phyloP scores from a whole-genome alignment of 2,329 filamentous ascomycete genomes.

The Fusarium sp. region DNA sequence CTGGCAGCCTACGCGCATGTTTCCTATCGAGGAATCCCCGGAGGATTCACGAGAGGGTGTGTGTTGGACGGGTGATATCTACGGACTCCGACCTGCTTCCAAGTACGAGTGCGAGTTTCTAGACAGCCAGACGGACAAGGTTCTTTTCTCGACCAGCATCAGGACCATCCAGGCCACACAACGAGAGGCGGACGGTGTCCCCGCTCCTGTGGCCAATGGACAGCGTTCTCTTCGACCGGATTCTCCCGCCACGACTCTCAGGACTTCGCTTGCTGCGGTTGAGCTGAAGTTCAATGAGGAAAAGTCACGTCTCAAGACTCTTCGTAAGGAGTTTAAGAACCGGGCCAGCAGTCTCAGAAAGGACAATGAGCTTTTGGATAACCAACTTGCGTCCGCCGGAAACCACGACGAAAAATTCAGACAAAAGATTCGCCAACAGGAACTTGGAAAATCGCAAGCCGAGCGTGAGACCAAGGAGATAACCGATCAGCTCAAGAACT shows the following conservation, averaged over 20 bases:
- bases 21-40: conserved; percentile 53
- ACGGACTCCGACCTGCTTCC: conserved; percentile 72
- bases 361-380: conserved; percentile 74
- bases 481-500: conserved; percentile 65
- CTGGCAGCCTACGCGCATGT: conserved; percentile 80
- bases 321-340: conserved; percentile 77
- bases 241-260: conserved; percentile 78
- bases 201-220: conserved; percentile 49
- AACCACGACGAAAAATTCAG: conserved; percentile 78
- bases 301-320: conserved; percentile 71
- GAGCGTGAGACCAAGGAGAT: conserved; percentile 64
- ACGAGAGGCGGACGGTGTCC: conserved; percentile 45
- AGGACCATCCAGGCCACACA: conserved; percentile 64
- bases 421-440: conserved; percentile 77
- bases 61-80: conserved; percentile 75
- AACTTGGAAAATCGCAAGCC: conserved; percentile 73
- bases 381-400: conserved; percentile 71
- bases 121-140: conserved; percentile 67
- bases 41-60: conserved; percentile 52
- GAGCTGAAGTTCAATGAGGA: conserved; percentile 75
- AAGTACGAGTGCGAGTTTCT: conserved; percentile 83
- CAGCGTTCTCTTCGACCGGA: conserved; percentile 73
- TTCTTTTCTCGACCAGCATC: conserved; percentile 76
- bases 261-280: conserved; percentile 75
- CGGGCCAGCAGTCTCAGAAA: conserved; percentile 72